A percentile compares a stretch with the other conserved stretches of the same genome.
Evolutionary conservation across 306 rosid genomes (phyloP).

Genomic region (Vicia sativa): DNA sequence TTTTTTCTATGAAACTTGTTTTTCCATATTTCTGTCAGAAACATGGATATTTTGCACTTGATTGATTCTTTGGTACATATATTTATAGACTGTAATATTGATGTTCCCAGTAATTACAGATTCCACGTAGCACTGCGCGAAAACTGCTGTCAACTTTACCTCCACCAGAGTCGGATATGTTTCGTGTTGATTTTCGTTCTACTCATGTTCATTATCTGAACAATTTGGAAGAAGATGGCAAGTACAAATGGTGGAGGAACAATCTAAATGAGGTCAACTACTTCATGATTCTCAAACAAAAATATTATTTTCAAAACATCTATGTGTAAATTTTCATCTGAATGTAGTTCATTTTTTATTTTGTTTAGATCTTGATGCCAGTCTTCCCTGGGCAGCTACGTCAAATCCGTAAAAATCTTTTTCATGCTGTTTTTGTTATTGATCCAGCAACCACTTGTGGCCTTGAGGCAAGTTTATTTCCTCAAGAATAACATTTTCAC

Average conservation of each 20-base stretch:
- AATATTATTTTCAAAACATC: slow-evolving; percentile 28
- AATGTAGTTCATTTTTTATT: slow-evolving; percentile 4
- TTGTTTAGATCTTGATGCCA: slow-evolving; percentile 88
- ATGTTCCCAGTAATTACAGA: slow-evolving; percentile 55
- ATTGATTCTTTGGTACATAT: slow-evolving; percentile 32
- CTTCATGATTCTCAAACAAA: slow-evolving; percentile 24
- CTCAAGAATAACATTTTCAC: slow-evolving; percentile 31
- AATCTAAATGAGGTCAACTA: slow-evolving; percentile 76
- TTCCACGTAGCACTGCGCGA: slow-evolving; percentile 65
- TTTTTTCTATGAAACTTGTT: slow-evolving; percentile 12
- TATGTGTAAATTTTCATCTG: slow-evolving; percentile 12
- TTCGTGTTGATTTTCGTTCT: slow-evolving; percentile 94
- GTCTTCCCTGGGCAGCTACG: slow-evolving; percentile 97
- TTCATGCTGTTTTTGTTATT: slow-evolving; percentile 82
- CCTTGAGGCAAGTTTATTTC: slow-evolving; percentile 73
- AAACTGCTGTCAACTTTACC: slow-evolving; percentile 80
- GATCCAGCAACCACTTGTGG: slow-evolving; percentile 87
- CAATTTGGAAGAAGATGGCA: slow-evolving; percentile 94
- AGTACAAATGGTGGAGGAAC: slow-evolving; percentile 83
- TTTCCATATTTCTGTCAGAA: slow-evolving; percentile 12
- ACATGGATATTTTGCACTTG: slow-evolving; percentile 19
- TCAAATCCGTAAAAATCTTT: slow-evolving; percentile 91
- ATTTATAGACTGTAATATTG: slow-evolving; percentile 31
- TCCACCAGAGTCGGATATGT: slow-evolving; percentile 75
- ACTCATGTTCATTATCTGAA: slow-evolving; percentile 84